Evolutionary conservation across 495 filamentous ascomycete genomes (phyloP).

Genomic region (Hypomontagnella submonticulosa): DNA sequence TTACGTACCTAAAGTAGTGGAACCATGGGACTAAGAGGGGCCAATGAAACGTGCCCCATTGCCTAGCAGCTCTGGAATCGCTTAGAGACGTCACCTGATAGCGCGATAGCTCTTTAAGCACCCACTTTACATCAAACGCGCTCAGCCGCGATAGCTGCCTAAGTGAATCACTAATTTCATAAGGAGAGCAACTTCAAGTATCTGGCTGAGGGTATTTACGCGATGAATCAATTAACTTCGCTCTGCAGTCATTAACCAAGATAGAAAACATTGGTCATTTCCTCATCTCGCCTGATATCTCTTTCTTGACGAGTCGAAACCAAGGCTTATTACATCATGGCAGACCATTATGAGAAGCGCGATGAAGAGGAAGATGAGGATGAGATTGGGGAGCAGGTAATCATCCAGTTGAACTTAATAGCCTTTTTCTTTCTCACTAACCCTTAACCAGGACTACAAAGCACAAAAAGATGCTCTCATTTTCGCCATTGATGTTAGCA

Average conservation of each 20-base stretch:
- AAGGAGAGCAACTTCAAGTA: background rate
- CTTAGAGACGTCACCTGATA: constrained; percentile 24
- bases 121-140: constrained; percentile 33
- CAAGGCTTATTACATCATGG: constrained; percentile 46
- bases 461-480: constrained; percentile 94
- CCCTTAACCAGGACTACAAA: constrained; percentile 79
- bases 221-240: background rate
- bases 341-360: constrained; percentile 59
- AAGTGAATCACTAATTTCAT: background rate
- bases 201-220: no score
- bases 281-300: background rate
- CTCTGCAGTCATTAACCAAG: background rate
- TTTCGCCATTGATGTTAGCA: constrained; percentile 93
- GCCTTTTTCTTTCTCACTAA: constrained; percentile 15
- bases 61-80: constrained; percentile 17
- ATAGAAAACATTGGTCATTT: background rate
- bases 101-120: constrained; percentile 31
- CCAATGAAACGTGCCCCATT: constrained; percentile 44
- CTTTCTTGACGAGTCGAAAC: background rate
- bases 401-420: constrained; percentile 6
- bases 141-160: constrained; percentile 33
- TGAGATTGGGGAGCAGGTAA: constrained; percentile 67
- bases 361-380: constrained; percentile 78
- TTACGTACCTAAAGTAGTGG: constrained; percentile 1
- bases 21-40: background rate